A percentile compares a stretch with the other conserved stretches of the same genome.
These are phyloP conservation scores for Phytopythium aichiense DNA, from an alignment of 352 stramenopile species.

Conservation along the genomic window DNA sequence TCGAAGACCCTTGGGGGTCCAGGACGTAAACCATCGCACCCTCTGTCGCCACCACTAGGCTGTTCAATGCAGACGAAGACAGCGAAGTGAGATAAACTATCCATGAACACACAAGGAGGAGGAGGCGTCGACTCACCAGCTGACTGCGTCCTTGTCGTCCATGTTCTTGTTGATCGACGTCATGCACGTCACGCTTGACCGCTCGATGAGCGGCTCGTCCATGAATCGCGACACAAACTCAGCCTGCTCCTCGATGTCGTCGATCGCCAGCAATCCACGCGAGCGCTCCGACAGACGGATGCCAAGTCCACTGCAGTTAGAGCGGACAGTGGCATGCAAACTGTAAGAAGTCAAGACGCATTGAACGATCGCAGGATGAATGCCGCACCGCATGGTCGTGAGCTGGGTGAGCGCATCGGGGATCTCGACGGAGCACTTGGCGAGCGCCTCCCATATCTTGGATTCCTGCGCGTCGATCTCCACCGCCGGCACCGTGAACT, in stretches of 20 bases:
- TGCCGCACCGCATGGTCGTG: conserved; percentile 43
- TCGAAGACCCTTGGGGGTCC: conserved; percentile 68
- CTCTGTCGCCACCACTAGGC: conserved; percentile 87
- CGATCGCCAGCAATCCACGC: conserved; percentile 65
- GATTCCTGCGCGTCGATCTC: conserved; percentile 67
- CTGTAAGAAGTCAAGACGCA: not conserved
- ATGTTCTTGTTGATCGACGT: conserved; percentile 87
- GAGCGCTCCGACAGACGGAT: conserved; percentile 71
- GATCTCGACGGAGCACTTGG: conserved; percentile 72
- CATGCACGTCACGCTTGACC: conserved; percentile 83
- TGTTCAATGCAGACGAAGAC: conserved; percentile 5
- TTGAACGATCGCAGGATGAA: not conserved
- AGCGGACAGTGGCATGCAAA: not conserved
- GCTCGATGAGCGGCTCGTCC: conserved; percentile 70
- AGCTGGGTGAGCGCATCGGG: conserved; percentile 60
- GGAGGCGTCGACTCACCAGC: conserved; percentile 35
- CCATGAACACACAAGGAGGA: not conserved
- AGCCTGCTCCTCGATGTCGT: conserved; percentile 79
- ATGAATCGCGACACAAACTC: conserved; percentile 82
- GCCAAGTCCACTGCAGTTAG: conserved; percentile 35
- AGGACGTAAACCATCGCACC: conserved; percentile 72
- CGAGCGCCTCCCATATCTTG: conserved; percentile 65
- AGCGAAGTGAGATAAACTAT: not conserved
- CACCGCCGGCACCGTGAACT: conserved; percentile 82
- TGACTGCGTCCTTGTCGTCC: conserved; percentile 76